phyloP scores from a whole-genome alignment of 1,284 basidiomycete species.

The Marasmius tenuissimus region DNA sequence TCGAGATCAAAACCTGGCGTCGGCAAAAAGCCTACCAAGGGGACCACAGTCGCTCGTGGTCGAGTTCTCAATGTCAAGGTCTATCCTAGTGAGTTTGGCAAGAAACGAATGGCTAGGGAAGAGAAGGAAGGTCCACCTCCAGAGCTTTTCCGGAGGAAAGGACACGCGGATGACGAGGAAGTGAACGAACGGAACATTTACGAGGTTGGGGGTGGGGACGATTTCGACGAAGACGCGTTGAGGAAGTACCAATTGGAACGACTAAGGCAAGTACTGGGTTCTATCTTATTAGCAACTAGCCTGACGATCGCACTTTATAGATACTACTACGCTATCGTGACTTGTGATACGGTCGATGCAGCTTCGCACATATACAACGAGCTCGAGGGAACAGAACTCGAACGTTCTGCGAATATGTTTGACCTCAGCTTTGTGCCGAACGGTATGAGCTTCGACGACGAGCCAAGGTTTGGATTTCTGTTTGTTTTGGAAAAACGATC shows the following conservation, averaged over 20 bases:
- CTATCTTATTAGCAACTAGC: neutral
- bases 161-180: conserved; percentile 50
- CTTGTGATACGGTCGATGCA: conserved; percentile 80
- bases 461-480: conserved; percentile 56
- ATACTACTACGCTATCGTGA: conserved; percentile 96
- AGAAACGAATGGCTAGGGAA: conserved; percentile 84
- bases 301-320: conserved; percentile 36
- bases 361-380: conserved; percentile 85
- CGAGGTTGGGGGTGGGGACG: conserved; percentile 64
- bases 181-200: conserved; percentile 68
- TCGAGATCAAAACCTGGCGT: conserved; percentile 16
- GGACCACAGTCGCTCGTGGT: conserved; percentile 46
- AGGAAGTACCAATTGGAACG: conserved; percentile 94
- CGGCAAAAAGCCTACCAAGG: conserved; percentile 11
- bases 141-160: conserved; percentile 73
- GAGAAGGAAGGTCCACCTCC: conserved; percentile 89
- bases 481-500: neutral
- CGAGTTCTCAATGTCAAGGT: conserved; percentile 77
- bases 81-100: conserved; percentile 94
- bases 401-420: conserved; percentile 95
- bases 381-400: conserved; percentile 93
- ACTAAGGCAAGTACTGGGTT: conserved; percentile 64
- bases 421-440: conserved; percentile 95
- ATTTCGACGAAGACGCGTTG: conserved; percentile 87
- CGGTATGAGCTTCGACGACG: conserved; percentile 87